Conservation (phyloP, 192 early-diverging fungal species). For the Coemansia asiatica region DNA sequence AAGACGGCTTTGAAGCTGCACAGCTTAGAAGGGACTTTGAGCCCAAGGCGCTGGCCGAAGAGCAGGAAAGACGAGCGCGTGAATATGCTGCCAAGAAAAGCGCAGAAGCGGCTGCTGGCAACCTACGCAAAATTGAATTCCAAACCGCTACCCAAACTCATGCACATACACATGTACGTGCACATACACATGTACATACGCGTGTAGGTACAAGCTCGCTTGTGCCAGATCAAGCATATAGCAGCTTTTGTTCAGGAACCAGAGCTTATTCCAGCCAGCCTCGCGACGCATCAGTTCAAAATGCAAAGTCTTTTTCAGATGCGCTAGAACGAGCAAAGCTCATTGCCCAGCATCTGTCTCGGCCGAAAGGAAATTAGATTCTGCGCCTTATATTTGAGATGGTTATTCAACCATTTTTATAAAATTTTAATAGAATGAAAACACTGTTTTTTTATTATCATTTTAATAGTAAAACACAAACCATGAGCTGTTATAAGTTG, state of each 20-base stretch:
- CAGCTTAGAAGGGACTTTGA: slow-evolving; percentile 40
- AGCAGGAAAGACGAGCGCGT: slow-evolving; percentile 43
- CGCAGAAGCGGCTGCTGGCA: slow-evolving; percentile 22
- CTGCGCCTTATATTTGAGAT: background rate
- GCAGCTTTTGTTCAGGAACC: background rate
- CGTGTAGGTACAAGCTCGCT: background rate
- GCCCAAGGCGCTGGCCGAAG: slow-evolving; percentile 26
- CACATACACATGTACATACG: background rate
- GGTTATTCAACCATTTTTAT: too few relatives aligned
- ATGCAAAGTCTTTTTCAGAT: slow-evolving; percentile 30
- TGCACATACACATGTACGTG: background rate
- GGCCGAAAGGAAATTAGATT: slow-evolving; percentile 9
- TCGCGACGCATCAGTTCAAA: background rate
- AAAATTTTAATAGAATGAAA: slow-evolving; percentile 9
- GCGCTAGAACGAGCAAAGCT: slow-evolving; percentile 44
- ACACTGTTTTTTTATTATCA: too few relatives aligned
- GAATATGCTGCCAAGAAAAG: slow-evolving; percentile 35
- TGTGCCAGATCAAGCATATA: background rate
- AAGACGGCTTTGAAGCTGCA: slow-evolving; percentile 66
- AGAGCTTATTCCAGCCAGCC: background rate
- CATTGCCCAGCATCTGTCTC: slow-evolving; percentile 43
- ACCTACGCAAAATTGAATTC: slow-evolving; percentile 29
- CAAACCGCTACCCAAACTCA: slow-evolving; percentile 13
- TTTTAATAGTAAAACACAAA: too few relatives aligned
- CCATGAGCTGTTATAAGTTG: background rate